Evolutionary conservation across 2,329 filamentous ascomycete genomes (phyloP), one percentile per base, ranked within the genome.

Genomic region (Zymoseptoria ardabiliae): DNA sequence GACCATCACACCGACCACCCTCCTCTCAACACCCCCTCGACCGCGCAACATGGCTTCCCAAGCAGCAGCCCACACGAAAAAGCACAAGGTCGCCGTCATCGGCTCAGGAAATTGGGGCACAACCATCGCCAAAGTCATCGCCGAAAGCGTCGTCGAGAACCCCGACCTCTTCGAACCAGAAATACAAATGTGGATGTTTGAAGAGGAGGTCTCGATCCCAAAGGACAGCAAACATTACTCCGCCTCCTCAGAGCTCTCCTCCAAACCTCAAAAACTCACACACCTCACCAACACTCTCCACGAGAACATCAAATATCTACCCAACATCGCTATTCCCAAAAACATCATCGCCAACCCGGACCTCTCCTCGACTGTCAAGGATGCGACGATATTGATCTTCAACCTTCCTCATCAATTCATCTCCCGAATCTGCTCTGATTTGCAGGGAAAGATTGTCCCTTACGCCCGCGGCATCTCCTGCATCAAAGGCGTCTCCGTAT

Each of bases 161-260:
- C 82, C 86, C 9, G 83, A 91, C 28, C 72, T 97, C 51, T 99
- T 97, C 73, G 90, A 97, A 71, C 80, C 87, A 73, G 81, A 91
- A 63, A 91, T 99, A 56, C 90, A 96, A 77, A 97, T 99, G 94
- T 99, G 94, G 94, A 95, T 99, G 71, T 97, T 86, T 73, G 94
- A 99, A 77, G 94, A 99, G 76, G 84, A 96, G 22, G 86, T 96
- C 64, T 83, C 84, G 57, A 80, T 96, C 50, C 77, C 89, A 11
- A 81, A 87, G 69, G 81, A 82, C 64, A 93, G 89, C 54, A 85
- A 84, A 66, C 82, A 91, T 77, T 91, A 91, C 80, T 81, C 89
- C 68, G 71, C 82, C 20, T 76, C 81, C 60, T 80, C 78, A 22
- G 75, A 80, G 53, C 70, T 82, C 45, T 82, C 83, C 70, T 82